Conservation (phyloP, 2,329 filamentous ascomycete species). For the Cladosporium sp. region DNA sequence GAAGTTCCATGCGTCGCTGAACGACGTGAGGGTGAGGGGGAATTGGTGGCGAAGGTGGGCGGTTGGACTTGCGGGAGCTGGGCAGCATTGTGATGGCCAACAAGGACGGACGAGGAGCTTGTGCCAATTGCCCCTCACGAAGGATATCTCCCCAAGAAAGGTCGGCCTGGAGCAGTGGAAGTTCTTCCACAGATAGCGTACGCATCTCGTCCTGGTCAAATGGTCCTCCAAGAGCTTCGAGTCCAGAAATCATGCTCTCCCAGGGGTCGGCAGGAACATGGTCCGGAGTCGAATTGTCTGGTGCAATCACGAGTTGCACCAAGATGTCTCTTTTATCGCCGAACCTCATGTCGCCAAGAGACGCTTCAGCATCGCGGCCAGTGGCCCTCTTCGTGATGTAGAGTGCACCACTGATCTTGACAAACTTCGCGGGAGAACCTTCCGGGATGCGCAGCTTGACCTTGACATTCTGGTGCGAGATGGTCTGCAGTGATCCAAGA, state of each 20-base stretch:
- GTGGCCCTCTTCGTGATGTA: constrained; percentile 96
- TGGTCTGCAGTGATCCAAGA: constrained; percentile 82
- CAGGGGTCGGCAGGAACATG: constrained; percentile 88
- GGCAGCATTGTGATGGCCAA: constrained; percentile 95
- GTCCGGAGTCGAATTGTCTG: constrained; percentile 78
- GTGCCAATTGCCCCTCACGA: constrained; percentile 77
- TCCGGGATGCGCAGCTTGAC: constrained; percentile 90
- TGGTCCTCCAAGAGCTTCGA: constrained; percentile 87
- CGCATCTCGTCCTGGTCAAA: constrained; percentile 82
- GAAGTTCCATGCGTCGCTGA: constrained; percentile 92
- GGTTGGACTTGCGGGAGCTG: constrained; percentile 21
- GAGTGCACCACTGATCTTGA: constrained; percentile 94
- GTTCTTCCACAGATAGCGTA: constrained; percentile 81
- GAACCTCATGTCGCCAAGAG: constrained; percentile 85
- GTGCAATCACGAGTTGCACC: constrained; percentile 86
- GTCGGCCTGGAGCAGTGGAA: constrained; percentile 92
- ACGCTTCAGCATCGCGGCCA: constrained; percentile 88
- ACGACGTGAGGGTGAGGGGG: constrained; percentile 93
- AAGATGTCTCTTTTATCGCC: constrained; percentile 93
- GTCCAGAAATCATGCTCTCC: constrained; percentile 93
- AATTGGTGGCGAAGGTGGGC: constrained; percentile 68
- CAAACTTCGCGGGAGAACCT: constrained; percentile 94
- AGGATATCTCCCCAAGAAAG: constrained; percentile 90
- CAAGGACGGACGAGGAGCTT: constrained; percentile 83
- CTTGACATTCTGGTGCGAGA: constrained; percentile 98